phyloP scores from a whole-genome alignment of 305 asterid genomes.

The Solanum aculeatissimum region DNA sequence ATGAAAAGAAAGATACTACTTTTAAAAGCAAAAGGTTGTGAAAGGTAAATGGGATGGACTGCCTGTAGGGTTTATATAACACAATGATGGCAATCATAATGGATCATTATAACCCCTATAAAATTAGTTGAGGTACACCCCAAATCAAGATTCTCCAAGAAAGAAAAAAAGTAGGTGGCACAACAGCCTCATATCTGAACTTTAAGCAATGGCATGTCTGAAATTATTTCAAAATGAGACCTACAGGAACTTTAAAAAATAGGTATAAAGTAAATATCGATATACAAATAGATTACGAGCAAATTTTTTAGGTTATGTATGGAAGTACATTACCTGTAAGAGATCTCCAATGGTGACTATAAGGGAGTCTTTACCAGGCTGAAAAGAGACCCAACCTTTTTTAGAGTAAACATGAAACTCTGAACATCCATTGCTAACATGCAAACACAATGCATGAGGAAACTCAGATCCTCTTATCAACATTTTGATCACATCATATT shows the following conservation, averaged over 20 bases:
- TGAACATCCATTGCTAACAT: constrained; percentile 51
- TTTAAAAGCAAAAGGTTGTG: neutral
- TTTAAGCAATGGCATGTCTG: no score
- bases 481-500: constrained; percentile 65
- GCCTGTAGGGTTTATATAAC: neutral
- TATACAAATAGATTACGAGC: no score
- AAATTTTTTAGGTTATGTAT: neutral
- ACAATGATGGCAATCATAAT: neutral
- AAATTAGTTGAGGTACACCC: no score
- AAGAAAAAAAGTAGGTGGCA: no score
- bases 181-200: no score
- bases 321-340: constrained; percentile 30
- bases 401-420: constrained; percentile 77
- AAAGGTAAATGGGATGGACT: neutral
- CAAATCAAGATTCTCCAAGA: no score
- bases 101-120: neutral
- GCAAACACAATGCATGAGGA: constrained; percentile 57
- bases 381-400: constrained; percentile 77
- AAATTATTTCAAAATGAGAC: no score
- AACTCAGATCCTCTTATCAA: constrained; percentile 67
- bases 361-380: constrained; percentile 34
- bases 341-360: constrained; percentile 58
- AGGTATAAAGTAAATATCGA: no score
- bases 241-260: no score
- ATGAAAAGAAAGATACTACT: neutral